Evolutionary conservation across 768 basidiomycete species (phyloP).

Genomic region (Mrakia gelida): DNA sequence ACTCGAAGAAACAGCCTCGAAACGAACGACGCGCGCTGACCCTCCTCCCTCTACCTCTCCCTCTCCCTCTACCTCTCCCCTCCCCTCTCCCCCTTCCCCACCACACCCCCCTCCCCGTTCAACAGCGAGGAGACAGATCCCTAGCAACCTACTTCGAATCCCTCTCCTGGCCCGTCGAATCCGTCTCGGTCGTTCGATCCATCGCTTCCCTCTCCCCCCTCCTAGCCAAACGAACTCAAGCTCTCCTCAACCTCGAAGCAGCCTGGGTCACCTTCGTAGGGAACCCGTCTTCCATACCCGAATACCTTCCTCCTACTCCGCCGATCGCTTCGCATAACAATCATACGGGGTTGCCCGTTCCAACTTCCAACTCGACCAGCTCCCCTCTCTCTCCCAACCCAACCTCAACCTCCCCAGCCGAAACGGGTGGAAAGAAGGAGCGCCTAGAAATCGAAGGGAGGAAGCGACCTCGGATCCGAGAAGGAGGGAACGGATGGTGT

Average conservation of each 20-base stretch:
- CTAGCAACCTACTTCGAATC: conserved; percentile 32
- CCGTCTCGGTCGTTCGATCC: conserved; percentile 81
- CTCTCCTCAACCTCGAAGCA: conserved; percentile 69
- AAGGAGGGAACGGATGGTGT: conserved; percentile 20
- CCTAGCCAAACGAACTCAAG: conserved; percentile 73
- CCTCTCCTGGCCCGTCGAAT: conserved; percentile 63
- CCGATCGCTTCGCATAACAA: not conserved
- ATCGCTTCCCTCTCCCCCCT: conserved; percentile 67
- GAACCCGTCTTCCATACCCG: conserved; percentile 80
- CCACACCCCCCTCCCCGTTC: conserved; percentile 39
- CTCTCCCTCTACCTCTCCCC: not conserved
- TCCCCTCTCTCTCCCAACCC: not conserved
- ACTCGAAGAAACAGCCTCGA: too few relatives aligned
- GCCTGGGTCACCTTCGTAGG: conserved; percentile 91
- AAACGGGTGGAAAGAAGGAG: not conserved
- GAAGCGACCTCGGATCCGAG: conserved; percentile 20
- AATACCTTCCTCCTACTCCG: conserved; percentile 48
- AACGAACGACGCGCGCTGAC: too few relatives aligned
- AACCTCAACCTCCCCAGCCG: not conserved
- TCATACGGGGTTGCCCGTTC: too few relatives aligned
- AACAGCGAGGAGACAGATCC: conserved; percentile 30
- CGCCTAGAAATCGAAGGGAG: conserved; percentile 24
- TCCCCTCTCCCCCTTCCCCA: not conserved
- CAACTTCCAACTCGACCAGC: not conserved
- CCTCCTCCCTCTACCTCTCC: not conserved